A percentile compares a stretch with the other conserved stretches of the same genome.
These are phyloP conservation scores for Chalciporus chontae DNA, from an alignment of 768 basidiomycete genomes.

Conservation along the genomic window DNA sequence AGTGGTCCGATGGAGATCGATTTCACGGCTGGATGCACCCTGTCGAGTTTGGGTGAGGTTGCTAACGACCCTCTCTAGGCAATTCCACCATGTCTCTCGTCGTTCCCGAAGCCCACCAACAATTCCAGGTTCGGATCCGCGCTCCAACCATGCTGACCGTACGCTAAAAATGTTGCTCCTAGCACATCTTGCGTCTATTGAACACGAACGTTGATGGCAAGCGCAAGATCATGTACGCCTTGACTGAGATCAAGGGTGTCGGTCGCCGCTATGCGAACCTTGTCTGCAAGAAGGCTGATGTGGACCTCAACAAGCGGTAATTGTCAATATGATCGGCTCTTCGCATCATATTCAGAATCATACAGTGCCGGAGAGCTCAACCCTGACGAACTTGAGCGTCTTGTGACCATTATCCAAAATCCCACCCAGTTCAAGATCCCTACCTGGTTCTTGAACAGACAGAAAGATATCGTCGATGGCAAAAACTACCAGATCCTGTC, in stretches of 20 bases:
- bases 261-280: constrained; percentile 98
- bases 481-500: constrained; percentile 96
- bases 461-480: constrained; percentile 96
- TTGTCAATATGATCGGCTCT: constrained; percentile 23
- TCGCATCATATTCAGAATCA: constrained; percentile 3
- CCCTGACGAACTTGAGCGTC: constrained; percentile 98
- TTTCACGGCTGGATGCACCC: constrained; percentile 20
- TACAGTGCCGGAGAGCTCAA: constrained; percentile 96
- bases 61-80: constrained; percentile 16
- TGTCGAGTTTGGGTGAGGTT: constrained; percentile 3
- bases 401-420: constrained; percentile 99
- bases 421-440: constrained; percentile 99
- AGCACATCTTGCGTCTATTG: constrained; percentile 99
- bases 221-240: constrained; percentile 98
- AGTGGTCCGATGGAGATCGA: neutral
- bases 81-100: constrained; percentile 83
- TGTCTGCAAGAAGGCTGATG: constrained; percentile 99
- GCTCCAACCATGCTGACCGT: neutral
- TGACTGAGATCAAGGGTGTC: constrained; percentile 99
- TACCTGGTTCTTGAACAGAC: constrained; percentile 98
- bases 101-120: constrained; percentile 90
- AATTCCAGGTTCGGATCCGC: constrained; percentile 73
- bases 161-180: constrained; percentile 11
- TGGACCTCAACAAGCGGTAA: constrained; percentile 97
- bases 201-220: constrained; percentile 99